phyloP scores from a whole-genome alignment of 768 basidiomycete genomes.

The Tylopilus balloui region DNA sequence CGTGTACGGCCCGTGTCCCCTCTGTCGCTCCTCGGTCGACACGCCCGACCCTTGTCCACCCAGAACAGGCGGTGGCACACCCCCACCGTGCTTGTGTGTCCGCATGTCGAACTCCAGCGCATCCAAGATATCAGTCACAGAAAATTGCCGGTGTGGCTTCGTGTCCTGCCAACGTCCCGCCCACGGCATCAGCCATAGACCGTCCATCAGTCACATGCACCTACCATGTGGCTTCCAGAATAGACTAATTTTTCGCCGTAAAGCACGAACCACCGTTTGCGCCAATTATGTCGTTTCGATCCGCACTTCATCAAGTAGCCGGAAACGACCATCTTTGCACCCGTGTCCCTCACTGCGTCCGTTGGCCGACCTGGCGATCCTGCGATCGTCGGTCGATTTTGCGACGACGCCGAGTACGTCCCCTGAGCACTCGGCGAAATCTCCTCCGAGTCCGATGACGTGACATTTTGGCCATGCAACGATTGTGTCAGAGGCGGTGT shows the following conservation, averaged over 20 bases:
- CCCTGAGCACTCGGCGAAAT: conserved; percentile 45
- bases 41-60: conserved; percentile 34
- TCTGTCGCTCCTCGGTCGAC: conserved; percentile 39
- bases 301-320: conserved; percentile 98
- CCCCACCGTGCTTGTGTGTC: conserved; percentile 41
- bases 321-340: conserved; percentile 70
- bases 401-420: conserved; percentile 43
- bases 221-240: conserved; percentile 91
- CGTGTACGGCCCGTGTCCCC: conserved; percentile 50
- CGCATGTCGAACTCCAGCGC: conserved; percentile 83
- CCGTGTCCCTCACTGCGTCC: conserved; percentile 45
- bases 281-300: conserved; percentile 88
- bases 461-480: conserved; percentile 46
- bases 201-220: conserved; percentile 27
- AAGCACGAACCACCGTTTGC: conserved; percentile 96
- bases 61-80: conserved; percentile 29
- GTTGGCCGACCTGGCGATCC: conserved; percentile 43
- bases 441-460: conserved; percentile 80
- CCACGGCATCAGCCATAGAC: conserved; percentile 9
- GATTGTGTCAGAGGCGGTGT: conserved; percentile 45
- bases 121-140: conserved; percentile 81
- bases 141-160: conserved; percentile 82
- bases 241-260: conserved; percentile 85
- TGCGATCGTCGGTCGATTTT: conserved; percentile 37
- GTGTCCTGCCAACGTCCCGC: conserved; percentile 68